Base-by-base conservation (phyloP, 192 early-diverging fungal genomes). In the Backusella morwellensis region DNA sequence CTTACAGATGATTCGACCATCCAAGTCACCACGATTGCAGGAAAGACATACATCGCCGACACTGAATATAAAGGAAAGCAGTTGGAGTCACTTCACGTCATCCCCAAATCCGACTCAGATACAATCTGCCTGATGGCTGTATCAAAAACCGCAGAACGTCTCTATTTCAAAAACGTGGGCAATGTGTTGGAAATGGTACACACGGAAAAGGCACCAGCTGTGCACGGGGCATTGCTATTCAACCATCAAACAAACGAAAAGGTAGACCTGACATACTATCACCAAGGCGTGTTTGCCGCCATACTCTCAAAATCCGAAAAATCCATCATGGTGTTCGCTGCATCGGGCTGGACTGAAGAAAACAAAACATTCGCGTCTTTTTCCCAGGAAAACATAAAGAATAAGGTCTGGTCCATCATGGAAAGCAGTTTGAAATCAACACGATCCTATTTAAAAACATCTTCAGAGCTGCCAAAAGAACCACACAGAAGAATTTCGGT, bases 41-140 rank as follows among this genome's bases (percentile, higher is more conserved):
- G 70, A 14, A 72, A 29, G 21, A 32, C 26, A 26, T 72, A 50
- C 7, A 32, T 72, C 1, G 21, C 17, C 3, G 34, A 12, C 5
- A 23, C 41, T 0, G 32, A 26, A 50, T 72, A 72, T 15, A 72
- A 72, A 6, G 41, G 36, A 6, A 44, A 12, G 4, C 35, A 26
- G 29, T n/a, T 72, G 19, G 70, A 72, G 26, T 72, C 70, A 5
- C 41, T 72, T 8, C 41, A 47, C 23, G 1, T 50, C 17, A 72
- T 72, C 19, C 40, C 70, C 6, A 15, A 44, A 17, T 15, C 41
- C 47, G 70, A 72, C 35, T 50, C 44, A 72, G 29, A 44, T 15
- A n/a, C 41, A 14, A 72, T 72, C 19, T 32, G 42, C 26, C 19
- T 72, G 26, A 72, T 72, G 70, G 70, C 70, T 14, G 70, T 72